Conservation (phyloP, 139 green algal genomes). For the Micromonas commoda region DNA sequence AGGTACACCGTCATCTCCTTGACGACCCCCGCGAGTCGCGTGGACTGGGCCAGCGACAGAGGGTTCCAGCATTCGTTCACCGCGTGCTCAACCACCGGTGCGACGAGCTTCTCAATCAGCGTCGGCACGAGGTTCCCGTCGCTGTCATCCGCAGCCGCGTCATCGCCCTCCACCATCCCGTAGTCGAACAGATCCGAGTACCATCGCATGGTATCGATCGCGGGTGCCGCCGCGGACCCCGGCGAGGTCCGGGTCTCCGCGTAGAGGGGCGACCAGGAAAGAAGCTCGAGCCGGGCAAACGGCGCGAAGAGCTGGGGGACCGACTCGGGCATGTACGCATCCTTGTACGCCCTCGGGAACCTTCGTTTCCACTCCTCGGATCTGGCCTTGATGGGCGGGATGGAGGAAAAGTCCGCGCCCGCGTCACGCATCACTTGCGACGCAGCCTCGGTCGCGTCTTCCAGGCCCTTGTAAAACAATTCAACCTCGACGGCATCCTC, state of each 20-base stretch:
- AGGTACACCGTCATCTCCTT: slow-evolving; percentile 42
- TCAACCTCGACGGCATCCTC: slow-evolving; percentile 1
- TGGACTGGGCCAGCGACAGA: slow-evolving; percentile 43
- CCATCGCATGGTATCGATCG: slow-evolving; percentile 1
- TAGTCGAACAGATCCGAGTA: slow-evolving; percentile 80
- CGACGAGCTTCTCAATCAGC: slow-evolving; percentile 54
- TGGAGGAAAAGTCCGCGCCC: slow-evolving; percentile 59
- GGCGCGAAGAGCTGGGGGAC: slow-evolving; percentile 83
- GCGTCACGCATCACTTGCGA: slow-evolving; percentile 72
- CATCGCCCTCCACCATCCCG: slow-evolving; percentile 41
- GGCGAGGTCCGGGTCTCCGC: slow-evolving; percentile 12
- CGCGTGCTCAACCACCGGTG: slow-evolving; percentile 59
- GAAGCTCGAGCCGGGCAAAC: slow-evolving; percentile 84
- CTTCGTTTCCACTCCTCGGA: slow-evolving; percentile 60
- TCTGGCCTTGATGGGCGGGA: slow-evolving; percentile 54
- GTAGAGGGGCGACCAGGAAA: slow-evolving; percentile 82
- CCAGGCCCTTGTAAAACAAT: slow-evolving; percentile 8
- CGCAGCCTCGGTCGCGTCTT: slow-evolving; percentile 26
- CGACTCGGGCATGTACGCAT: slow-evolving; percentile 70
- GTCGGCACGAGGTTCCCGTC: slow-evolving; percentile 70
- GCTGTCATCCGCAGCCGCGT: slow-evolving; percentile 46
- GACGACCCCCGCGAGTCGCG: slow-evolving; percentile 18
- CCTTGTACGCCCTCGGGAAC: slow-evolving; percentile 59
- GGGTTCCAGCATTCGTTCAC: slow-evolving; percentile 61
- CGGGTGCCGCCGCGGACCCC: slow-evolving; percentile 2